These are phyloP conservation scores for Leptographium procerum DNA, from an alignment of 2,329 filamentous ascomycete species.

Conservation along the genomic window DNA sequence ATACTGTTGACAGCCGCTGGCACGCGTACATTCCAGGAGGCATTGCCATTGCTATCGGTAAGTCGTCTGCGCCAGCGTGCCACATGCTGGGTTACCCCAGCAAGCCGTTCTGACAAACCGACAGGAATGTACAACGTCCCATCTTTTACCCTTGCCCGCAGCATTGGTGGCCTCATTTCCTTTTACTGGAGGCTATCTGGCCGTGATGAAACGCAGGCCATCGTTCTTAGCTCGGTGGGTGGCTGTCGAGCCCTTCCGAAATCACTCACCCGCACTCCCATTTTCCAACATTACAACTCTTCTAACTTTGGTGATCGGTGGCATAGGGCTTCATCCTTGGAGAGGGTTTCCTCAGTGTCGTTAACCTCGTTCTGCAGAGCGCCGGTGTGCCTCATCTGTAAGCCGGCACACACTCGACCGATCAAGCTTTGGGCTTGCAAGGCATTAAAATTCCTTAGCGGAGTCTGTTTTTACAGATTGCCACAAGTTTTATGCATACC, in stretches of 20 bases:
- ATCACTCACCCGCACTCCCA: neutral
- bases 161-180: slow-evolving; percentile 61
- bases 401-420: neutral
- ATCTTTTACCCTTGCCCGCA: slow-evolving; percentile 83
- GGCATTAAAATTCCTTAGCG: neutral
- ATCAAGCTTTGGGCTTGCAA: neutral
- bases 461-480: neutral
- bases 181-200: slow-evolving; percentile 63
- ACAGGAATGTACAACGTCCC: slow-evolving; percentile 94
- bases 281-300: neutral
- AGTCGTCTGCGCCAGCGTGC: slow-evolving; percentile 1
- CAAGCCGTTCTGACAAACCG: neutral
- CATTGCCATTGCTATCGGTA: slow-evolving; percentile 87
- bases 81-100: neutral
- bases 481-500: neutral
- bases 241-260: neutral
- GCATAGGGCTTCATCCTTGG: slow-evolving; percentile 73
- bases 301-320: slow-evolving; percentile 9
- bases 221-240: slow-evolving; percentile 68
- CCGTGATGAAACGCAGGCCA: slow-evolving; percentile 60
- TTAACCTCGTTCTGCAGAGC: slow-evolving; percentile 76
- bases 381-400: slow-evolving; percentile 22
- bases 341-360: slow-evolving; percentile 83
- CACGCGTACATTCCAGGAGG: slow-evolving; percentile 73
- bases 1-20: slow-evolving; percentile 48